Conservation (phyloP, 1,139 yeast species). For the Yamadazyma jaroonii region DNA sequence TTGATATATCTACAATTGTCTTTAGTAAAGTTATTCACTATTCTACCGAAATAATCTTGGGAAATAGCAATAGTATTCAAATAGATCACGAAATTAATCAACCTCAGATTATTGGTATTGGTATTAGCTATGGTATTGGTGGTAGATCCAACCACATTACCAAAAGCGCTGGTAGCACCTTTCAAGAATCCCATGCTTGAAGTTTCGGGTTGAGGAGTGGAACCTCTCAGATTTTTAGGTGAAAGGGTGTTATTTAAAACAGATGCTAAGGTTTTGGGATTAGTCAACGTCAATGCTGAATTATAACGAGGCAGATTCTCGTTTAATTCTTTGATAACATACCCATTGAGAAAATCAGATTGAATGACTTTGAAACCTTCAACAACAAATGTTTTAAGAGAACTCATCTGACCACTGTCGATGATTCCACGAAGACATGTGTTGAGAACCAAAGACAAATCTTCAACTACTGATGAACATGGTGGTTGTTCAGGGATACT, state of each 20-base stretch:
- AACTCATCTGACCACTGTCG: conserved; percentile 56
- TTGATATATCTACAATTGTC: conserved; percentile 25
- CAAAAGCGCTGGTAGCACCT: conserved; percentile 47
- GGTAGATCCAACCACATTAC: conserved; percentile 41
- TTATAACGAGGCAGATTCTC: conserved; percentile 56
- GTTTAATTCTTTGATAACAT: conserved; percentile 48
- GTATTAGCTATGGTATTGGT: conserved; percentile 16
- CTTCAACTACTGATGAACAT: conserved; percentile 84
- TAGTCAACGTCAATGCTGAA: conserved; percentile 30
- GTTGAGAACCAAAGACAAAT: conserved; percentile 70
- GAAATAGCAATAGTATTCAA: conserved; percentile 63
- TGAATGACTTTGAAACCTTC: conserved; percentile 31
- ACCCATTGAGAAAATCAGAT: conserved; percentile 38
- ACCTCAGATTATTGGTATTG: conserved; percentile 25
- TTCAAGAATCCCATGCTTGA: conserved; percentile 37
- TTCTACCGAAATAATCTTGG: conserved; percentile 50
- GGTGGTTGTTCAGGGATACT: conserved; percentile 55
- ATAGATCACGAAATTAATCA: conserved; percentile 51
- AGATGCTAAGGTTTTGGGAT: conserved; percentile 13
- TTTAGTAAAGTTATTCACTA: conserved; percentile 37
- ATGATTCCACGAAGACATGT: conserved; percentile 58
- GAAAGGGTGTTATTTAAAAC: conserved; percentile 16
- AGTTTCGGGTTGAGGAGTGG: conserved; percentile 35
- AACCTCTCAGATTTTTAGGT: conserved; percentile 27
- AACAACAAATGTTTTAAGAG: conserved; percentile 50